Evolutionary conservation across 2,329 filamentous ascomycete genomes (phyloP), one percentile per base, ranked within the genome.

Genomic region (Lasiodiplodia citricola): DNA sequence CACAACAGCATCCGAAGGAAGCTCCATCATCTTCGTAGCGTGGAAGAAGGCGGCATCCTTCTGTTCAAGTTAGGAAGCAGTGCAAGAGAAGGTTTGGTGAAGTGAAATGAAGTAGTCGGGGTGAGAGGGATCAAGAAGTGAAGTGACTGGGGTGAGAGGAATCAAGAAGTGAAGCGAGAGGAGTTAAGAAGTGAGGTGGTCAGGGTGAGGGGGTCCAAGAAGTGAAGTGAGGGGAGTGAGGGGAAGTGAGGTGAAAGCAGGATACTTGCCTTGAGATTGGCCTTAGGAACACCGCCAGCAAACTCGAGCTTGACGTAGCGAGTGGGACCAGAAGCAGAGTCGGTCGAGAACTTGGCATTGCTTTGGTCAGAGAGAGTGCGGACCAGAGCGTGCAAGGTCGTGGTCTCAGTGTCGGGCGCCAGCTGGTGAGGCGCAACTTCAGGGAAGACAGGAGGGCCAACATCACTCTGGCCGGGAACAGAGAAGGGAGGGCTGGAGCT

Each of bases 81-180:
- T 51, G 60, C 21, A 13, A 35, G 25, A 74, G 56, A 18, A 74
- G 74, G 18, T 21, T 11, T 21, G 38, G n/a, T 13, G 18, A 25
- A 8, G n/a, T 11, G 4, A 50, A 44, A 23, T 23, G 60, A 52
- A 16, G 41, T 37, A 47, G 51, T 50, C 8, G 62, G 21, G 44
- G 18, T 25, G 44, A 8, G 28, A 23, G 11, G 14, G 23, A 18
- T 21, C 25, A 14, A 21, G 16, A 23, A 16, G 25, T 31, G 28
- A 64, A 37, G 23, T 18, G 38, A 50, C n/a, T n/a, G n/a, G n/a
- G 5, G n/a, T 38, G 35, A 66, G n/a, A 37, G 25, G 38, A 35
- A 14, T 38, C 28, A 25, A 21, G 47, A 55, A n/a, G 50, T n/a
- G 28, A 64, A 14, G 16, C 16, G 38, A 41, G 38, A 41, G 6